These are phyloP conservation scores for Colletotrichum sp. DNA, from an alignment of 2,329 filamentous ascomycete species.

Conservation along the genomic window DNA sequence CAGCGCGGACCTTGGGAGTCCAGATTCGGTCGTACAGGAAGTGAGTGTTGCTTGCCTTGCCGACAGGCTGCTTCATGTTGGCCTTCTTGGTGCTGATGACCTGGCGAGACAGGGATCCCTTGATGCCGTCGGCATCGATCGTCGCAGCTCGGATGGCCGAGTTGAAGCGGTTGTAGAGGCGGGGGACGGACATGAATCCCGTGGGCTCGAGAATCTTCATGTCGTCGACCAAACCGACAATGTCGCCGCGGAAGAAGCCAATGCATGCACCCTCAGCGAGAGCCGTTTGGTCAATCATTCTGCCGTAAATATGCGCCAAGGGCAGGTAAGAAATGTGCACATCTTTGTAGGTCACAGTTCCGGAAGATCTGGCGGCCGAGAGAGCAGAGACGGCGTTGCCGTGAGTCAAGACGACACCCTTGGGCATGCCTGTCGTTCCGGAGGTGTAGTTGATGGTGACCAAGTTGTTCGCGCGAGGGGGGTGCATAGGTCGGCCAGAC, in stretches of 20 bases:
- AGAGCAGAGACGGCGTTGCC: constrained; percentile 78
- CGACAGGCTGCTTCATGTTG: constrained; percentile 72
- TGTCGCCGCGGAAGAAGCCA: constrained; percentile 94
- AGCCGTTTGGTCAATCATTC: constrained; percentile 78
- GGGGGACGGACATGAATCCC: constrained; percentile 84
- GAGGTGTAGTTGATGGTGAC: constrained; percentile 93
- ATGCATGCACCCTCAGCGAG: constrained; percentile 75
- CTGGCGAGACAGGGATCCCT: constrained; percentile 79
- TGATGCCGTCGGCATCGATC: constrained; percentile 77
- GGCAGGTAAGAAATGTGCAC: constrained; percentile 86
- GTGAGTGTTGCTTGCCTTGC: constrained; percentile 80
- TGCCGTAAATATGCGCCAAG: constrained; percentile 91
- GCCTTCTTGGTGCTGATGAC: constrained; percentile 82
- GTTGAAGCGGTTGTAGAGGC: constrained; percentile 90
- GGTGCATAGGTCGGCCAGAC: constrained; percentile 71
- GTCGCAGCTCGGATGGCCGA: constrained; percentile 81
- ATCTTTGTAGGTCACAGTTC: constrained; percentile 57
- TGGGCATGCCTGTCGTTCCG: constrained; percentile 81
- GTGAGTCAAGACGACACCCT: constrained; percentile 85
- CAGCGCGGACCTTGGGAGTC: constrained; percentile 85
- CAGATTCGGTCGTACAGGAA: constrained; percentile 85
- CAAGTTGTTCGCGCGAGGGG: constrained; percentile 75
- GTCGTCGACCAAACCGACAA: constrained; percentile 85
- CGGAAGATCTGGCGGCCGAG: constrained; percentile 61
- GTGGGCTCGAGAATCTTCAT: constrained; percentile 86